phyloP scores from a whole-genome alignment of 257 asterid genomes.

The Asclepias syriaca region DNA sequence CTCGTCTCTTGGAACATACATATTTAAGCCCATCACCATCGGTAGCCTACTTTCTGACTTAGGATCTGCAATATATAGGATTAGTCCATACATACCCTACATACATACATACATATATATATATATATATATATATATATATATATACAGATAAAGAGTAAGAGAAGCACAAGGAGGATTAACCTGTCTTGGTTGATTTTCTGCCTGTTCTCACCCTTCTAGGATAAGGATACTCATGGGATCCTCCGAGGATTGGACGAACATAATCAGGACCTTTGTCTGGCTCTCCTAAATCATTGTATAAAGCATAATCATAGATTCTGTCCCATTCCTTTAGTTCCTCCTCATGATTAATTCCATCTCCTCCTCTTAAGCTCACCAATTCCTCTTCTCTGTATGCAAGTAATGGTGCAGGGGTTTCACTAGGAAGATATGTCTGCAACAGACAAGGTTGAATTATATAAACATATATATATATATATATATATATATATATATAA shows the following conservation, averaged over 20 bases:
- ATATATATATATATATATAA: too few species aligned
- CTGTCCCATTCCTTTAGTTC: slow-evolving; percentile 38
- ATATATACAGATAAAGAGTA: too few species aligned
- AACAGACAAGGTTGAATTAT: background rate
- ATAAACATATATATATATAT: too few species aligned
- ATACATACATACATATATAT: too few species aligned
- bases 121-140: too few species aligned
- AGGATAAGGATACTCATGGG: slow-evolving; percentile 32
- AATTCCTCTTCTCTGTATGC: slow-evolving; percentile 27
- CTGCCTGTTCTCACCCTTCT: slow-evolving; percentile 74
- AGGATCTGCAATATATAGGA: slow-evolving; percentile 16
- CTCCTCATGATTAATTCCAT: slow-evolving; percentile 18
- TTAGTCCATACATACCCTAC: too few species aligned
- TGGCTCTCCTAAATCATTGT: slow-evolving; percentile 36
- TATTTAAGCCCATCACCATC: slow-evolving; percentile 13
- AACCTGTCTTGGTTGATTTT: slow-evolving; percentile 43
- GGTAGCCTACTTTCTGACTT: slow-evolving; percentile 26
- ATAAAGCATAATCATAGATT: slow-evolving; percentile 32
- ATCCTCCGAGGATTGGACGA: slow-evolving; percentile 34
- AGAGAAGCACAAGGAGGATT: too few species aligned
- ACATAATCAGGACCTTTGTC: slow-evolving; percentile 16
- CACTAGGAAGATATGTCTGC: slow-evolving; percentile 33
- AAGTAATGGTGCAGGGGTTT: slow-evolving; percentile 26
- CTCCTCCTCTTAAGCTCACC: slow-evolving; percentile 31
- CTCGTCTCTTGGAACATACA: slow-evolving; percentile 36